phyloP scores from a whole-genome alignment of 192 early-diverging fungal genomes.

The Coemansia sp. region DNA sequence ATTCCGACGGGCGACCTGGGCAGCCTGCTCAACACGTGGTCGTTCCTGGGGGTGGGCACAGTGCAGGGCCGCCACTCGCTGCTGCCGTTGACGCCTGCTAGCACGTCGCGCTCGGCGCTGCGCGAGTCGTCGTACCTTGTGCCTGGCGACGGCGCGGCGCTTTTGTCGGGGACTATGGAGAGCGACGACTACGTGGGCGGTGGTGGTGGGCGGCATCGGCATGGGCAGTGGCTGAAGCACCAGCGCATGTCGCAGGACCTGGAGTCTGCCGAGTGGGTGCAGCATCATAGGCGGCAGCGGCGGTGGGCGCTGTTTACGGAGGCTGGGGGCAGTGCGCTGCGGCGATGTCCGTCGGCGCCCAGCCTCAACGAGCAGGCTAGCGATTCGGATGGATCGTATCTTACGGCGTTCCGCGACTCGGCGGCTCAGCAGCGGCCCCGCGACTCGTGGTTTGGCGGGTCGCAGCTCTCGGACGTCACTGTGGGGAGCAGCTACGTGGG shows the following conservation, averaged over 20 bases:
- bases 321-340: not conserved
- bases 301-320: not conserved
- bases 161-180: not conserved
- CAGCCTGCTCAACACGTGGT: conserved; percentile 46
- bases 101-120: not conserved
- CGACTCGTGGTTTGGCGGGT: conserved; percentile 8
- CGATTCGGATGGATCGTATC: conserved; percentile 10
- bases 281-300: conserved; percentile 18
- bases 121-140: not conserved
- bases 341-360: conserved; percentile 30
- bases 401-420: conserved; percentile 15
- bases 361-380: conserved; percentile 11
- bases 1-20: conserved; percentile 39
- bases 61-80: not conserved
- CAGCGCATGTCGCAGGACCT: not conserved
- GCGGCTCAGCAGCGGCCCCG: not conserved
- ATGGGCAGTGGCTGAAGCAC: not conserved
- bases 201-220: not conserved
- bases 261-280: not conserved
- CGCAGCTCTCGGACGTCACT: conserved; percentile 21
- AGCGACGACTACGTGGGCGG: conserved; percentile 1
- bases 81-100: not conserved
- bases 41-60: conserved; percentile 3
- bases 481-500: conserved; percentile 16
- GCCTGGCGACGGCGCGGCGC: not conserved